A percentile compares a stretch with the other conserved stretches of the same genome.
Evolutionary conservation across 164 flowering plant species (phyloP).

Genomic region (Vitis riparia): DNA sequence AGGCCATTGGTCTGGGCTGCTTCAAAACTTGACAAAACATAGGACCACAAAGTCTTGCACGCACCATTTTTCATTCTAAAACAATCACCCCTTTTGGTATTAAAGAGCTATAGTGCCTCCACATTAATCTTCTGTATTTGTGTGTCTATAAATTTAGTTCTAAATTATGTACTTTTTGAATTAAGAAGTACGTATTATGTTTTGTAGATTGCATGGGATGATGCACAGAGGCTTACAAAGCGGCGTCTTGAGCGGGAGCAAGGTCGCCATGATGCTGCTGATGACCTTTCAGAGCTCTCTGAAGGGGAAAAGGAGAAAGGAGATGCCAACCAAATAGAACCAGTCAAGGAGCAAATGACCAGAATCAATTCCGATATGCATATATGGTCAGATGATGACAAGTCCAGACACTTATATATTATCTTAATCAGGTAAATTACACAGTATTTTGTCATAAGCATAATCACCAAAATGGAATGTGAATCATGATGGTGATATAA

Average conservation of each 20-base stretch:
- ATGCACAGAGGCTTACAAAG: slow-evolving; percentile 52
- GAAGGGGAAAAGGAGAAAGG: slow-evolving; percentile 85
- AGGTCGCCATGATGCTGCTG: slow-evolving; percentile 68
- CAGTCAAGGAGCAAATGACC: slow-evolving; percentile 26
- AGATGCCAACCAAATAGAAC: slow-evolving; percentile 24
- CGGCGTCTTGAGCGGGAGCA: slow-evolving; percentile 61
- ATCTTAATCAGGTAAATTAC: slow-evolving; percentile 64
- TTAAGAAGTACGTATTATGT: neutral
- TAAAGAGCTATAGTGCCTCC: too few species aligned
- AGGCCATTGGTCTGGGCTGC: too few species aligned
- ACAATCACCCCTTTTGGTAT: too few species aligned
- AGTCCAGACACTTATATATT: slow-evolving; percentile 54
- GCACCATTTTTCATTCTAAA: too few species aligned
- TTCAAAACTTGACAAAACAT: too few species aligned
- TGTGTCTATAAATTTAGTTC: too few species aligned
- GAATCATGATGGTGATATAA: too few species aligned
- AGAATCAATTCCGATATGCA: slow-evolving; percentile 56
- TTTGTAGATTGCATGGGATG: slow-evolving; percentile 70
- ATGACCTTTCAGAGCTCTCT: slow-evolving; percentile 72
- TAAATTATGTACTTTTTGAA: neutral
- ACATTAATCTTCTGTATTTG: too few species aligned
- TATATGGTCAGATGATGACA: slow-evolving; percentile 54
- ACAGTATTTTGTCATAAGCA: too few species aligned
- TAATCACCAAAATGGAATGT: too few species aligned
- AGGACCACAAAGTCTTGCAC: too few species aligned